Base-by-base conservation (phyloP, 345 rosid species). In the Brassica cretica region DNA sequence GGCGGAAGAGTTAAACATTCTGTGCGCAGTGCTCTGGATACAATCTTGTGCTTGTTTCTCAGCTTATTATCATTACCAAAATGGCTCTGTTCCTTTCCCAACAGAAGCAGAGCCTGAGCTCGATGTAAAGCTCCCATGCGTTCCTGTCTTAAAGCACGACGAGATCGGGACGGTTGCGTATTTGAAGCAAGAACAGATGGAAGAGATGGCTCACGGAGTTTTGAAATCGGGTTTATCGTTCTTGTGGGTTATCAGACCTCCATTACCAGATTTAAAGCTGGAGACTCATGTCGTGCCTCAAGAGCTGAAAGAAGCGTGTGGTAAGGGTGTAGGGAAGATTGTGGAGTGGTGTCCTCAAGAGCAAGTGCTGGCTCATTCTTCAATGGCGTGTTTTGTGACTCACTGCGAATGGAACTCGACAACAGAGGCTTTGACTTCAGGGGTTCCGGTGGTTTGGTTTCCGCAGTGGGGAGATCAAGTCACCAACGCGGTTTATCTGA, bases 401-500 rank as follows among this genome's bases (percentile, higher is more conserved):
- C 82, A 82, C 41, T 77, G 84, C 58, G 81, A 81, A 25, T 81
- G 84, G 81, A 77, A 73, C 19, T 81, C 95, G 3, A 78, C 93
- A 0, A 83, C 90, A 86, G 97, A 93, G 78, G 83, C 96, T 11
- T 65, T 93, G 18, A 18, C 92, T 1, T 87, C 83, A 0, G 97
- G 96, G 0, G 70, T 88, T 77, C 98, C 96, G 0, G 82, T 90
- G 41, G 77, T 91, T 49, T 87, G 90, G 8, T 91, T 80, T 72
- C 96, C 97, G 3, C 93, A 81, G 71, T 91, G 96, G 97, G 94
- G 93, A 5, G 98, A 93, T 82, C 97, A 91, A 70, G 97, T 89
- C 18, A 88, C 95, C 0, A 60, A 91, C 37, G 93, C 98, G 0
- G 84, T 84, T 35, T 90, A 85, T 76, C 68, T 91, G 66, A 88